Percentiles rank a stretch among this genome's conserved stretches.
Evolutionary conservation across 805 yeast species (phyloP).

Genomic region (Kodamaea leandrae): DNA sequence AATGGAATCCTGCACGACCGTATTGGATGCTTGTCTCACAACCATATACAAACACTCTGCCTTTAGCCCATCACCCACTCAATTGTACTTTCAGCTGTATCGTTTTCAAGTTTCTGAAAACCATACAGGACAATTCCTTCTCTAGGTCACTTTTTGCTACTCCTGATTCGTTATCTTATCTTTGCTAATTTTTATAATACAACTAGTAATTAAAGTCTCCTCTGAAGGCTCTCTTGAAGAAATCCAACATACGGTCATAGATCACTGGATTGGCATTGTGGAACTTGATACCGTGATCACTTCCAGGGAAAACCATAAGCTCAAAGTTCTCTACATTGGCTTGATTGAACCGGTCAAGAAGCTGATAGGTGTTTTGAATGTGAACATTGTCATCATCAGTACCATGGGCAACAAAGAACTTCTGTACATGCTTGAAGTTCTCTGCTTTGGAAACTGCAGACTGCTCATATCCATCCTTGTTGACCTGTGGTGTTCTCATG

Average conservation of each 20-base stretch:
- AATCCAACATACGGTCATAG: slow-evolving; percentile 45
- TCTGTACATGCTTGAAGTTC: slow-evolving; percentile 46
- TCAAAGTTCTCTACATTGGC: slow-evolving; percentile 82
- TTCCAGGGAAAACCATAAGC: slow-evolving; percentile 75
- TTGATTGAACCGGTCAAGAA: slow-evolving; percentile 58
- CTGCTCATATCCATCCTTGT: slow-evolving; percentile 47
- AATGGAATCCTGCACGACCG: background rate
- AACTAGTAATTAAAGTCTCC: slow-evolving; percentile 7
- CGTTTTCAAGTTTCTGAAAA: no score
- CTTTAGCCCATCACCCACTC: background rate
- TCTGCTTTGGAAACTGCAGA: slow-evolving; percentile 44
- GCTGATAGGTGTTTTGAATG: slow-evolving; percentile 61
- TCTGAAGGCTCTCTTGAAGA: slow-evolving; percentile 14
- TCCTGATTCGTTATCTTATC: no score
- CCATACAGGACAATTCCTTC: no score
- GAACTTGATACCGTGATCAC: slow-evolving; percentile 68
- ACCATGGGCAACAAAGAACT: slow-evolving; percentile 76
- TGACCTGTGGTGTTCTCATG: slow-evolving; percentile 55
- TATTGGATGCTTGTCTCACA: no score
- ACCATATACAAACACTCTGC: no score
- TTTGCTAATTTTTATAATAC: background rate
- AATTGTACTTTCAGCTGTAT: no score
- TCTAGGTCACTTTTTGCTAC: background rate
- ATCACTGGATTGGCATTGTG: slow-evolving; percentile 73
- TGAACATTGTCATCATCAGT: slow-evolving; percentile 86